Base-by-base conservation (phyloP, 495 filamentous ascomycete species). In the Geopyxis carbonaria region DNA sequence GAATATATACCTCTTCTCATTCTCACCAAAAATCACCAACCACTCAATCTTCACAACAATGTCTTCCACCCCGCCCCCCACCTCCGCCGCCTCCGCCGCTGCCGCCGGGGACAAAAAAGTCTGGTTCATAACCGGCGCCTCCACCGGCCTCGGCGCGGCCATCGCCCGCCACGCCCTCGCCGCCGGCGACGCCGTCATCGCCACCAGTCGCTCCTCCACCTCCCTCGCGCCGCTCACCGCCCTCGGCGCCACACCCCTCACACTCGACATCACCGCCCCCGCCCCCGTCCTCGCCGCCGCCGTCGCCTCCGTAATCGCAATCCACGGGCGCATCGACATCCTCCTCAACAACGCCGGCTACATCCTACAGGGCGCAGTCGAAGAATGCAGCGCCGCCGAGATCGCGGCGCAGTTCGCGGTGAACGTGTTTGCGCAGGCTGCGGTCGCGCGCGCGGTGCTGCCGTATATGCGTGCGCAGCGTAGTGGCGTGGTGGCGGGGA, bases 271-370 rank as follows among this genome's bases (percentile, higher is more conserved):
- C 4, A 57, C 46, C 7, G 37, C 33, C 11, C 15, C 28, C 5
- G 35, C 33, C 10, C 51, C 45, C 32, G 53, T 50, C 34, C 41
- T 62, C 19, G 51, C 61, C 23, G 19, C 47, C 2, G 44, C 51
- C 19, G 48, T 66, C 16, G 43, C 53, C 16, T 47, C 50, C 3
- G 54, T 55, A 7, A 42, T 59, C 18, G 38, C 44, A 7, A 52
- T 57, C n/a, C 46, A 62, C 34, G 64, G 64, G 9, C 41, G 46
- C 10, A 60, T 70, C 35, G 67, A 69, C 29, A 62, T 67, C 19
- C 43, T 70, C 14, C 50, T 70, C 22, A 70, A 70, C 40, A 66
- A 67, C 22, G 64, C 67, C 2, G 67, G 50, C 5, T 62, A 63
- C 34, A 53, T 52, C n/a, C 42, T 66, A 3, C 38, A 61, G 14